Evolutionary conservation across 2,329 filamentous ascomycete genomes (phyloP).

Genomic region (Aspergillus sergii): DNA sequence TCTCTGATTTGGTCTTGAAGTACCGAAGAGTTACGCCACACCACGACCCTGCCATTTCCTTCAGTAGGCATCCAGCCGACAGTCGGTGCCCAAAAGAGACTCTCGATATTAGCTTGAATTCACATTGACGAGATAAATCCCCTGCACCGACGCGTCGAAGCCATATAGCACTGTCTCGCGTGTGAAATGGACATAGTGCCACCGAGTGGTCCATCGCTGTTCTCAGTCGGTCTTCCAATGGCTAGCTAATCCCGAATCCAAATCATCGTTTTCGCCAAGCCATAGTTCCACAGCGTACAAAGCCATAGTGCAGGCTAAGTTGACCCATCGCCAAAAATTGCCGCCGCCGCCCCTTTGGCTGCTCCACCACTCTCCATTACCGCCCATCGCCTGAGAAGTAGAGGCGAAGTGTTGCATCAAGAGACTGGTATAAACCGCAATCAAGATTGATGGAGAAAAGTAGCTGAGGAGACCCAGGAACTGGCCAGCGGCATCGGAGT

Average conservation of each 20-base stretch:
- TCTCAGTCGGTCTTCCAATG: slow-evolving; percentile 93
- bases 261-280: slow-evolving; percentile 71
- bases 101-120: neutral
- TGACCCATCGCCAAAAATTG: slow-evolving; percentile 91
- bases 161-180: neutral
- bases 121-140: neutral
- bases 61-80: slow-evolving; percentile 3
- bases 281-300: slow-evolving; percentile 90
- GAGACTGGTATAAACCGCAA: slow-evolving; percentile 94
- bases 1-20: neutral
- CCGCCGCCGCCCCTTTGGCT: slow-evolving; percentile 81
- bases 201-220: neutral
- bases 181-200: neutral
- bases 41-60: neutral
- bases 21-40: neutral
- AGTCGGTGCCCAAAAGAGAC: neutral
- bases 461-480: slow-evolving; percentile 83
- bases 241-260: slow-evolving; percentile 69
- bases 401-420: slow-evolving; percentile 93
- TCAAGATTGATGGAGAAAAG: slow-evolving; percentile 92
- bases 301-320: slow-evolving; percentile 83
- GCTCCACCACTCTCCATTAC: slow-evolving; percentile 76
- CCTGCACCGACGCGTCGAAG: neutral
- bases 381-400: slow-evolving; percentile 60
- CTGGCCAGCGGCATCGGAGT: slow-evolving; percentile 78